Evolutionary conservation across 2,329 filamentous ascomycete genomes (phyloP).

Genomic region (Diaporthe caulivora): DNA sequence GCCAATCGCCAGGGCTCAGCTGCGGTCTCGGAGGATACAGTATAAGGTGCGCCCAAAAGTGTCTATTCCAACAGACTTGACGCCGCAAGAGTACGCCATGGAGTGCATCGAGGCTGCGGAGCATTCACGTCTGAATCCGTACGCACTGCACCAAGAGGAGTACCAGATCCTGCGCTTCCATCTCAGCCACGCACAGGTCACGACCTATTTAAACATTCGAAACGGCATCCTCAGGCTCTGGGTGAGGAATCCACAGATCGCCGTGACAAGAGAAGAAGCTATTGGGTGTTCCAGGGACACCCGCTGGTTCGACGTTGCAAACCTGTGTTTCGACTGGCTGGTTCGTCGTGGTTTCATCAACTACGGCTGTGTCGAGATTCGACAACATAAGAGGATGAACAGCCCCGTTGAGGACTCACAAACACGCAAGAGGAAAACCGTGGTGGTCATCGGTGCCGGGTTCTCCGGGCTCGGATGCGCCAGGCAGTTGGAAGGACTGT

Average conservation of each 20-base stretch:
- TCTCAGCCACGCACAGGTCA: constrained; percentile 90
- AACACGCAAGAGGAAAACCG: constrained; percentile 71
- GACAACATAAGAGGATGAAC: constrained; percentile 57
- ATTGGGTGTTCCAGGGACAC: constrained; percentile 89
- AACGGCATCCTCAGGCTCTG: constrained; percentile 94
- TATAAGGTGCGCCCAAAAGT: constrained; percentile 80
- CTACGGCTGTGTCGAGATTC: constrained; percentile 89
- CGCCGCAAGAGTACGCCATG: constrained; percentile 83
- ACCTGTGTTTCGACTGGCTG: constrained; percentile 92
- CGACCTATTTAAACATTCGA: constrained; percentile 94
- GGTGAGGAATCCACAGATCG: constrained; percentile 86
- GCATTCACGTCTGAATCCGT: constrained; percentile 89
- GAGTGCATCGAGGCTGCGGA: constrained; percentile 93
- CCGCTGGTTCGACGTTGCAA: constrained; percentile 90
- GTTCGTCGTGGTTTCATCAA: constrained; percentile 94
- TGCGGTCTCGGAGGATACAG: constrained; percentile 50
- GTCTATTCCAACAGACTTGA: constrained; percentile 83
- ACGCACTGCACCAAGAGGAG: constrained; percentile 86
- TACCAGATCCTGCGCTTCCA: constrained; percentile 84
- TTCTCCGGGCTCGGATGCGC: constrained; percentile 94
- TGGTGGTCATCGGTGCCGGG: constrained; percentile 93
- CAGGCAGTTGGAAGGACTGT: constrained; percentile 88
- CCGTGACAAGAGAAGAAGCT: constrained; percentile 86
- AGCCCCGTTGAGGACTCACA: constrained; percentile 52
- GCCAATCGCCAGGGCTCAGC: constrained; percentile 41